phyloP scores from a whole-genome alignment of 345 rosid genomes.

The Eucalyptus marginata region DNA sequence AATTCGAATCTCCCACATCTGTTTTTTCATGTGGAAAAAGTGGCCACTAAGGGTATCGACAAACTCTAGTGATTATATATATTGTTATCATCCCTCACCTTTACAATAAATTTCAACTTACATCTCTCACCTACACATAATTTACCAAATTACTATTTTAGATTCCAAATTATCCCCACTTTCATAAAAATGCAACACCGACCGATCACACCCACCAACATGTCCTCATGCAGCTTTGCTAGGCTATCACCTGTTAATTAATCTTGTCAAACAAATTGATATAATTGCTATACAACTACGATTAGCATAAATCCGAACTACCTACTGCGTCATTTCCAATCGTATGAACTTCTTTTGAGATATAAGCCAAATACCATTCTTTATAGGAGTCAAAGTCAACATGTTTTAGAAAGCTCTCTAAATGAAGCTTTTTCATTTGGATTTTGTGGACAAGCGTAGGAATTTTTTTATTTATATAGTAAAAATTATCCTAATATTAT shows the following conservation, averaged over 20 bases:
- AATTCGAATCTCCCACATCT: too few relatives aligned
- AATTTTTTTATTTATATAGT: neutral
- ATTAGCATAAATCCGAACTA: neutral
- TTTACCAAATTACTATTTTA: too few relatives aligned
- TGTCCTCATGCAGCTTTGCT: neutral
- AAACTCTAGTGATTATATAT: too few relatives aligned
- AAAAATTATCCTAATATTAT: neutral
- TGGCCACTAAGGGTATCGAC: too few relatives aligned
- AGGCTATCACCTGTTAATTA: neutral
- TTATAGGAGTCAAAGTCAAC: neutral
- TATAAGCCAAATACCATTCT: neutral
- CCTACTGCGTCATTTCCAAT: fast-evolving
- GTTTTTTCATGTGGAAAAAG: too few relatives aligned
- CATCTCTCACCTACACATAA: too few relatives aligned
- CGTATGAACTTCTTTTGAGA: fast-evolving
- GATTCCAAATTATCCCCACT: neutral
- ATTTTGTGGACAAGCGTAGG: neutral
- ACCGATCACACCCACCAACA: neutral
- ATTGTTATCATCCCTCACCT: too few relatives aligned
- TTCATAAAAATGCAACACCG: too few relatives aligned
- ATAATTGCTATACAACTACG: neutral
- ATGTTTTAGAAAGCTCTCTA: neutral
- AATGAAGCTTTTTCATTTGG: neutral
- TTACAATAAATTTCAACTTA: too few relatives aligned
- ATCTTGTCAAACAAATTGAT: neutral